Percentiles rank a stretch among this genome's conserved stretches.
Conservation (phyloP, 257 asterid genomes). For the Solanum paucissectum region DNA sequence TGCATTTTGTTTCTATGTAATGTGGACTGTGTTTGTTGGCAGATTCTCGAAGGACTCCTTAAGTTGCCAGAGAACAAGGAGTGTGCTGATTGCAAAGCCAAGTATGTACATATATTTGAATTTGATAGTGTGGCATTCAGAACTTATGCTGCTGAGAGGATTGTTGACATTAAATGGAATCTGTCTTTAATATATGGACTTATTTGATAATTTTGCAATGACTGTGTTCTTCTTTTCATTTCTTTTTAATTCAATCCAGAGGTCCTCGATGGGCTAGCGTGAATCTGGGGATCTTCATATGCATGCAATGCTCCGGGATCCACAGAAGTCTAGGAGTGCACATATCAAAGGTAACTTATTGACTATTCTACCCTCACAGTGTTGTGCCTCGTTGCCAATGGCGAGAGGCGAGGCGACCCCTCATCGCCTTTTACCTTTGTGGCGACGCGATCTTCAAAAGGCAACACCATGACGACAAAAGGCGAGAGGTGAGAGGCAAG, state of each 20-base stretch:
- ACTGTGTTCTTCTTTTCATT: not conserved
- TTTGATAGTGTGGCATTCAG: not conserved
- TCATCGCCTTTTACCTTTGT: too few relatives aligned
- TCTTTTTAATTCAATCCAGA: constrained; percentile 23
- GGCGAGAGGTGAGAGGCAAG: too few relatives aligned
- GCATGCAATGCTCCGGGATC: constrained; percentile 99
- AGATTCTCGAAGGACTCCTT: constrained; percentile 95
- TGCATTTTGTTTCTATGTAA: not conserved
- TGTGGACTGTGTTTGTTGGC: constrained; percentile 18
- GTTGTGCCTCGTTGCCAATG: too few relatives aligned
- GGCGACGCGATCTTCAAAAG: too few relatives aligned
- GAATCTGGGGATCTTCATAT: constrained; percentile 90
- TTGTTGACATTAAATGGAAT: not conserved
- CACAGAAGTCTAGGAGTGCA: constrained; percentile 99
- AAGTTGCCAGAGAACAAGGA: constrained; percentile 96
- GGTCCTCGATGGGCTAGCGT: constrained; percentile 99
- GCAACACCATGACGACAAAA: too few relatives aligned
- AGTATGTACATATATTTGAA: constrained; percentile 36
- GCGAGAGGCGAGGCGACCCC: too few relatives aligned
- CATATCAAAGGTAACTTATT: constrained; percentile 73
- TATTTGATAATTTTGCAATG: not conserved
- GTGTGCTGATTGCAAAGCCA: constrained; percentile 97
- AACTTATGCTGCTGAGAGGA: not conserved
- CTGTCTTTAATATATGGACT: not conserved
- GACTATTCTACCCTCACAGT: not conserved